These are phyloP conservation scores for Draba incana DNA, from an alignment of 345 rosid genomes.

Conservation along the genomic window DNA sequence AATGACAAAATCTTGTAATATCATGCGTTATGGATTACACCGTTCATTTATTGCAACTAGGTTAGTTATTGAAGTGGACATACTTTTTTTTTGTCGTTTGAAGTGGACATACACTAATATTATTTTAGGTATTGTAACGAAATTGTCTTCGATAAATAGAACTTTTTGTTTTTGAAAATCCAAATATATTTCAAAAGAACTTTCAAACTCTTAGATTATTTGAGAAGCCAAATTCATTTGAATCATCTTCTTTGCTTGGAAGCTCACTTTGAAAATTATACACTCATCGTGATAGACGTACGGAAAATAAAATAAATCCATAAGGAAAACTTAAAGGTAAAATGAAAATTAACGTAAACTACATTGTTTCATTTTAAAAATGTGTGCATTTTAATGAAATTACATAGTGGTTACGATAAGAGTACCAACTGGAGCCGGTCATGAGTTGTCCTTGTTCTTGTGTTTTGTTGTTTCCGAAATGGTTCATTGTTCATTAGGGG, in stretches of 20 bases:
- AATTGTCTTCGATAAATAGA: background rate
- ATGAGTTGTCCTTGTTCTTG: no score
- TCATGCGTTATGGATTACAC: background rate
- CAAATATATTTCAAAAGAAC: background rate
- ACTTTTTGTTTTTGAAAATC: background rate
- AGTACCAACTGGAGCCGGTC: background rate
- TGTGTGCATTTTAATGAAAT: background rate
- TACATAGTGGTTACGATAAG: background rate
- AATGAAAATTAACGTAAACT: background rate
- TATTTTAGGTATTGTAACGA: background rate
- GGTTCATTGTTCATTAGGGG: no score
- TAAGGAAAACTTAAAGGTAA: background rate
- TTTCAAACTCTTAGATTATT: background rate
- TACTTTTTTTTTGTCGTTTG: no score
- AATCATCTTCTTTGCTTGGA: constrained; percentile 20
- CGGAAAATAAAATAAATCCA: no score
- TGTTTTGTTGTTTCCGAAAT: no score
- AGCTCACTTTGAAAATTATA: background rate
- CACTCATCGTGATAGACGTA: no score
- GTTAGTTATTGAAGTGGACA: background rate
- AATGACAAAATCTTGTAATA: background rate
- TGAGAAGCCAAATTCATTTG: constrained; percentile 16
- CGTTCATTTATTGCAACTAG: constrained; percentile 1
- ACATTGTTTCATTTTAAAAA: background rate
- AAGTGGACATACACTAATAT: background rate